These are phyloP conservation scores for Batkoa obscura DNA, from an alignment of 371 early-diverging fungal genomes.

Conservation along the genomic window DNA sequence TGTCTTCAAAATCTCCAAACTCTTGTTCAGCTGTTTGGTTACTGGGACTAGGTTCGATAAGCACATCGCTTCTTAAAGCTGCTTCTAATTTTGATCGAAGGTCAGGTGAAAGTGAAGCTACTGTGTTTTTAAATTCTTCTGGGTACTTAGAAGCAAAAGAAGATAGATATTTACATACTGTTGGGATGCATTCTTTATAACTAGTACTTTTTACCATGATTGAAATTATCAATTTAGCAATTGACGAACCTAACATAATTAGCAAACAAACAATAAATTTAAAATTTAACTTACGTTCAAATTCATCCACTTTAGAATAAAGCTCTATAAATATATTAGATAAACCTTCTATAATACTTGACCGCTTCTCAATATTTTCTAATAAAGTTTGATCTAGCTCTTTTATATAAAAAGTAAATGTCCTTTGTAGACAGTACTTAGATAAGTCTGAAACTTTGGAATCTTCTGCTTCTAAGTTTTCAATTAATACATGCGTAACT, in stretches of 20 bases:
- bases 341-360: background rate
- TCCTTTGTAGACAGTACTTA: background rate
- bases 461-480: no score
- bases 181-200: background rate
- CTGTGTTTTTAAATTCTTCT: background rate
- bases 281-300: background rate
- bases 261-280: background rate
- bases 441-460: no score
- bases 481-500: no score
- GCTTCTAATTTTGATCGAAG: background rate
- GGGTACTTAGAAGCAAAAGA: background rate
- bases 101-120: background rate
- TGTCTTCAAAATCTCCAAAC: background rate
- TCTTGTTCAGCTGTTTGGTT: background rate
- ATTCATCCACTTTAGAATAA: background rate
- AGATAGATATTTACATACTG: background rate
- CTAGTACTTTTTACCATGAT: background rate
- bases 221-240: background rate
- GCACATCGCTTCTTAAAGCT: background rate
- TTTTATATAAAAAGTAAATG: background rate
- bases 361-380: background rate
- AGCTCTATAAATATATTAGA: background rate
- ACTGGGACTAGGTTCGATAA: background rate
- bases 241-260: background rate
- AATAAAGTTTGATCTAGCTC: background rate